These are phyloP conservation scores for Rhizophora apiculata DNA, from an alignment of 345 rosid genomes.

Conservation along the genomic window DNA sequence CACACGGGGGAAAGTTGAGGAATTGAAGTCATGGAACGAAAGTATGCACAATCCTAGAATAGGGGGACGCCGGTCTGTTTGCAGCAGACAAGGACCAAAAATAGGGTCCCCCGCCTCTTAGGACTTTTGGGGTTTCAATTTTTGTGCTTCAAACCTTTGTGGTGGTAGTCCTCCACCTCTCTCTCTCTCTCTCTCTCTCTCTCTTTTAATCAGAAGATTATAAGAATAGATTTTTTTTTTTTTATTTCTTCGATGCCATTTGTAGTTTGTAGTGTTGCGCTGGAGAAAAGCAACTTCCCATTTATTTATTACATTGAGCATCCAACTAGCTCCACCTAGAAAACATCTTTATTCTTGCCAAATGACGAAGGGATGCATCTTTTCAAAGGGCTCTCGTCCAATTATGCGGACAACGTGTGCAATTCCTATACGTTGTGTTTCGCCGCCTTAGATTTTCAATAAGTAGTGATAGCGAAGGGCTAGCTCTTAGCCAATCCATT, in stretches of 20 bases:
- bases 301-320: too few relatives aligned
- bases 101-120: constrained; percentile 1
- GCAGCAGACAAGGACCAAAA: not conserved
- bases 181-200: not conserved
- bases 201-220: not conserved
- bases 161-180: not conserved
- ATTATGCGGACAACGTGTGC: too few relatives aligned
- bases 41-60: constrained; percentile 3
- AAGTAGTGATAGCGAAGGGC: too few relatives aligned
- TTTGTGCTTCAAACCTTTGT: constrained; percentile 10
- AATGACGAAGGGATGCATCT: too few relatives aligned
- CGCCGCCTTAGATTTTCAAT: too few relatives aligned
- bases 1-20: too few relatives aligned
- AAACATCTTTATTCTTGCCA: too few relatives aligned
- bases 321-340: too few relatives aligned
- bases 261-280: not conserved
- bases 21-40: too few relatives aligned
- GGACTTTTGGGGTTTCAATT: constrained; percentile 1
- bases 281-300: not conserved
- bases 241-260: not conserved
- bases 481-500: too few relatives aligned
- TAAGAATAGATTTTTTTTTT: not conserved
- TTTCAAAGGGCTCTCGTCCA: too few relatives aligned
- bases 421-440: too few relatives aligned
- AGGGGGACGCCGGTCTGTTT: constrained; percentile 1